phyloP scores from a whole-genome alignment of 129 eudicot species.

The Pseudognaphalium luteoalbum region DNA sequence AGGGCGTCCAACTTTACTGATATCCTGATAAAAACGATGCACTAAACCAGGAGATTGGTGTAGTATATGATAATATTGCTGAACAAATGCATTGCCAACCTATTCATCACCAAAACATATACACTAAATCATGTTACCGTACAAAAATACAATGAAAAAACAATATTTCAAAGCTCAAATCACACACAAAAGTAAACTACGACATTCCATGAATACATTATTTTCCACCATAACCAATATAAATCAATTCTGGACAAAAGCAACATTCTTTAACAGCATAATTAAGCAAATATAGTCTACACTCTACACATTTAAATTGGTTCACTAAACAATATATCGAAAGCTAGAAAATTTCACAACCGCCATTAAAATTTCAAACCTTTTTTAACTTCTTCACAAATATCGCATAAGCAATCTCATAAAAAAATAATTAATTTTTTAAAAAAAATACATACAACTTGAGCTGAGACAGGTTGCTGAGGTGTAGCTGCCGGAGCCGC shows the following conservation, averaged over 20 bases:
- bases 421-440: background rate
- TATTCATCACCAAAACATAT: constrained; percentile 26
- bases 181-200: background rate
- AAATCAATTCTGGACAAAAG: background rate
- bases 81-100: constrained; percentile 90
- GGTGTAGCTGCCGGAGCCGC: constrained; percentile 51
- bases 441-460: constrained; percentile 53
- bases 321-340: background rate
- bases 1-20: constrained; percentile 83
- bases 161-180: background rate
- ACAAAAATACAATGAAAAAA: background rate
- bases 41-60: constrained; percentile 81
- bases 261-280: background rate
- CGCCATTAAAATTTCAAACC: background rate
- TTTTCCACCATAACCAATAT: background rate
- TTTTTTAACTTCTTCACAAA: background rate
- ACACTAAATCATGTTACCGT: background rate
- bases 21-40: constrained; percentile 77
- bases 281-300: background rate
- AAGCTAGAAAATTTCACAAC: background rate
- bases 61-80: constrained; percentile 75
- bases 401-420: background rate
- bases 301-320: background rate
- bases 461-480: constrained; percentile 61
- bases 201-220: background rate